These are phyloP conservation scores for Penicillium canescens DNA, from an alignment of 495 filamentous ascomycete species.

Conservation along the genomic window DNA sequence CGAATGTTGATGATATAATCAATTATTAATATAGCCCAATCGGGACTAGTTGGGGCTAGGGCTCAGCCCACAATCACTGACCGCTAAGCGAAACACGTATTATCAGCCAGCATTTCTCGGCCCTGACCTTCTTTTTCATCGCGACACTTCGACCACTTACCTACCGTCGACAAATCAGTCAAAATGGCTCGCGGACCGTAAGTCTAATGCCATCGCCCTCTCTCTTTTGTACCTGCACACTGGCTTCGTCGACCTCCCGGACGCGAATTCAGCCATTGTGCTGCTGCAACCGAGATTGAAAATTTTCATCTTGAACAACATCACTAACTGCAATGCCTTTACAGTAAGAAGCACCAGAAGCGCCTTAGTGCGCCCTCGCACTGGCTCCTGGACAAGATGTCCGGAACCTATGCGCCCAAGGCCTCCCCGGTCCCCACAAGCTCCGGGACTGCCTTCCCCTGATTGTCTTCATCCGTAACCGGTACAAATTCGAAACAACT, in stretches of 20 bases:
- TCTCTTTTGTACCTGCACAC: not conserved
- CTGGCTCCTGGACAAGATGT: slow-evolving; percentile 99
- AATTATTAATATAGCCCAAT: slow-evolving; percentile 9
- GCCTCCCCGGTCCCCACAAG: slow-evolving; percentile 98
- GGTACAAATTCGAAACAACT: slow-evolving; percentile 37
- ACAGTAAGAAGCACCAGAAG: slow-evolving; percentile 99
- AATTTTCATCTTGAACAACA: slow-evolving; percentile 11
- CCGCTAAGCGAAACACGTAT: slow-evolving; percentile 42
- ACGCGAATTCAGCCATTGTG: not conserved
- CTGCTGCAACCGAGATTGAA: not conserved
- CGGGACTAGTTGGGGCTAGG: slow-evolving; percentile 34
- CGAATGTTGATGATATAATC: not conserved
- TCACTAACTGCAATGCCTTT: slow-evolving; percentile 34
- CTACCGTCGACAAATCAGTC: slow-evolving; percentile 47
- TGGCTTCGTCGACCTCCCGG: not conserved
- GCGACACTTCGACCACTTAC: slow-evolving; percentile 45
- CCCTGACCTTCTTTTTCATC: slow-evolving; percentile 18
- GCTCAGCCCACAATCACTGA: slow-evolving; percentile 27
- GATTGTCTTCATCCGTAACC: slow-evolving; percentile 98
- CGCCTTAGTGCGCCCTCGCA: slow-evolving; percentile 96
- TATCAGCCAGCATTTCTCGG: slow-evolving; percentile 15
- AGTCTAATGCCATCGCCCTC: slow-evolving; percentile 32
- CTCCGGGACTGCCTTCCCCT: slow-evolving; percentile 97
- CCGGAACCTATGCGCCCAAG: slow-evolving; percentile 94
- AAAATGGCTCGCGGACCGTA: slow-evolving; percentile 71